Conservation (phyloP, 1,284 basidiomycete genomes). For the Mycena sp. region DNA sequence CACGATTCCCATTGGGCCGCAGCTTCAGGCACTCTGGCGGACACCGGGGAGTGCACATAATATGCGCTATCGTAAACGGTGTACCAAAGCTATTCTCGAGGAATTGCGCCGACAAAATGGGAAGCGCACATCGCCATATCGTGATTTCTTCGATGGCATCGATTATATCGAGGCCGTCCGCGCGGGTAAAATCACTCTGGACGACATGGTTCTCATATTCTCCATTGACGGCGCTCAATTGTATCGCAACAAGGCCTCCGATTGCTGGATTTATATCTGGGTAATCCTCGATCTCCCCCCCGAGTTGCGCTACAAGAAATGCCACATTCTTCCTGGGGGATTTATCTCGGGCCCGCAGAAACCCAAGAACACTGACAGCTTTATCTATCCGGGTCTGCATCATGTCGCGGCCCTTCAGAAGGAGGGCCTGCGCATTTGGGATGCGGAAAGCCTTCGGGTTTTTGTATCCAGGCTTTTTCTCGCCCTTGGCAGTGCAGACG, state of each 20-base stretch:
- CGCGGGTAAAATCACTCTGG: constrained; percentile 22
- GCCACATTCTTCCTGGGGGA: constrained; percentile 9
- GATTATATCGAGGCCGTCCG: constrained; percentile 25
- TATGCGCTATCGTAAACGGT: not conserved
- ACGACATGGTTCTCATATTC: constrained; percentile 32
- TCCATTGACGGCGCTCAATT: constrained; percentile 32
- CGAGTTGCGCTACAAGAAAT: constrained; percentile 29
- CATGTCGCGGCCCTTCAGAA: constrained; percentile 33
- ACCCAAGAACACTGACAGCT: constrained; percentile 40
- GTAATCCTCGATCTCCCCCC: too few species aligned
- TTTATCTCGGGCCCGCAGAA: constrained; percentile 29
- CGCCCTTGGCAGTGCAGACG: too few species aligned
- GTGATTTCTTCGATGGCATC: constrained; percentile 15
- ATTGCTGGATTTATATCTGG: too few species aligned
- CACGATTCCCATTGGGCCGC: too few species aligned
- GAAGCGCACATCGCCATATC: not conserved
- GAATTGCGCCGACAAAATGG: not conserved
- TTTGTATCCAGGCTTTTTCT: too few species aligned
- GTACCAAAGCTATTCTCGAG: too few species aligned
- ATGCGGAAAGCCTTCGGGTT: too few species aligned
- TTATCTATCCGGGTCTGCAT: constrained; percentile 37
- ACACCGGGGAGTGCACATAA: not conserved
- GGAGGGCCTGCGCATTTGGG: constrained; percentile 33
- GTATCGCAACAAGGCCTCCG: too few species aligned
- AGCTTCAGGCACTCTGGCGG: constrained; percentile 32